Base-by-base conservation (phyloP, 1,284 basidiomycete species). In the Moesziomyces globuligerus region DNA sequence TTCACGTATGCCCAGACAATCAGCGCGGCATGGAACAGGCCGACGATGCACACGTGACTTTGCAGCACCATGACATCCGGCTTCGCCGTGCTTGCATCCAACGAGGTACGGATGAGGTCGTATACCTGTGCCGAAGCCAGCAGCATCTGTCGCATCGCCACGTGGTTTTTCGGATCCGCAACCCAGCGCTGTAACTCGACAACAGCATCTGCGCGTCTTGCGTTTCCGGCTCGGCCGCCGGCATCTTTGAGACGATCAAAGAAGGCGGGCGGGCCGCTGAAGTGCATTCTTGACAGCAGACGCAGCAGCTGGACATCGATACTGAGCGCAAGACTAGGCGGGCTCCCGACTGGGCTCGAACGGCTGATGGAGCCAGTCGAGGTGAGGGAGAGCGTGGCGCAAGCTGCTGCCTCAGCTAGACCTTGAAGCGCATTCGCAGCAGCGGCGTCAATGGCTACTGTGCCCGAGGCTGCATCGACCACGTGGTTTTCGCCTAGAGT, bases 1-100 rank as follows among this genome's bases (percentile, higher is more conserved):
- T 47, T 47, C 11, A 40, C 48, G 34, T 51, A 58, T 20, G 55
- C 55, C 55, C 55, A 58, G 20, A 58, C 37, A 36, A 43, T 38
- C 17, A 58, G 32, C 7, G 55, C 47, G 9, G 55, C 37, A 26
- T 58, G 55, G 32, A 58, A 58, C n/a, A 58, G 38, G 28, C 45
- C 40, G 23, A 58, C 44, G 21, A 51, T 51, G 49, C 44, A 51
- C 5, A 58, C 28, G n/a, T 44, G 44, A 32, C 53, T 46, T 21
- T 46, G 47, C n/a, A 48, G 34, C 4, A 48, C 47, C 47, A 48
- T 20, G n/a, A 48, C 28, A 26, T 48, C 29, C 3, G 45, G 36
- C 7, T 29, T 48, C 4, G 37, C 13, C 20, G 47, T 8, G 7
- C 6, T 21, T 18, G 47, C 47, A 20, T 48, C 47, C 47, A 48